Base-by-base conservation (phyloP, 2,329 filamentous ascomycete genomes). In the Ilyonectria mors-panacis region DNA sequence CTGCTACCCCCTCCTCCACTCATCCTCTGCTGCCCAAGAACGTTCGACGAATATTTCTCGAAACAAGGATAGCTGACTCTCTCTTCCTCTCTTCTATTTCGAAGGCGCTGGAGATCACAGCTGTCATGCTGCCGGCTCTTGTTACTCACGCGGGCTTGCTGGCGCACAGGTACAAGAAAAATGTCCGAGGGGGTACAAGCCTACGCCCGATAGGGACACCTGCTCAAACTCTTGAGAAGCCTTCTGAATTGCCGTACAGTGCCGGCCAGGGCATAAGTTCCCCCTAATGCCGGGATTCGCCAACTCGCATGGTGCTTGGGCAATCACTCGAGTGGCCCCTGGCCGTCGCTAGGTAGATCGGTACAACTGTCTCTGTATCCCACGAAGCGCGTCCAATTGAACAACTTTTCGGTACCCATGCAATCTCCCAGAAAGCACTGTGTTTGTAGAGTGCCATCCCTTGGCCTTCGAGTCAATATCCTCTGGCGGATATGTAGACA, bases 111-210 rank as follows among this genome's bases (percentile, higher is more conserved):
- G 57, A 67, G 57, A 57, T 48, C 59, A 65, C 58, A 57, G 68
- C 70, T 75, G 74, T 73, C 73, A 76, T 63, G 67, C 68, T 66
- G 70, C 67, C 64, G 51, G 59, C 56, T 66, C 58, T 70, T 67
- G 79, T 80, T 75, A 77, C 77, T 77, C 78, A 80, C 77, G 78
- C 77, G 77, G 79, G 77, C 77, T 73, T 75, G 73, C 73, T 70
- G 73, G 78, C 65, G 80, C 80, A 82, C 82, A 82, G 81, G 74
- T 75, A 79, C 78, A 79, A 72, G 67, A 74, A 79, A 79, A 80
- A 75, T 78, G 74, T 76, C 78, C 77, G 78, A 79, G 72, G 77
- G 77, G 73, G 79, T 77, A 82, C 78, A 78, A 77, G 67, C 45
- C 70, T 63, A 70, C 72, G 66, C 66, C 70, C 71, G 48, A 72